Evolutionary conservation across 2,329 filamentous ascomycete genomes (phyloP), one percentile per base, ranked within the genome.

Genomic region (Pseudocercospora fuligena): DNA sequence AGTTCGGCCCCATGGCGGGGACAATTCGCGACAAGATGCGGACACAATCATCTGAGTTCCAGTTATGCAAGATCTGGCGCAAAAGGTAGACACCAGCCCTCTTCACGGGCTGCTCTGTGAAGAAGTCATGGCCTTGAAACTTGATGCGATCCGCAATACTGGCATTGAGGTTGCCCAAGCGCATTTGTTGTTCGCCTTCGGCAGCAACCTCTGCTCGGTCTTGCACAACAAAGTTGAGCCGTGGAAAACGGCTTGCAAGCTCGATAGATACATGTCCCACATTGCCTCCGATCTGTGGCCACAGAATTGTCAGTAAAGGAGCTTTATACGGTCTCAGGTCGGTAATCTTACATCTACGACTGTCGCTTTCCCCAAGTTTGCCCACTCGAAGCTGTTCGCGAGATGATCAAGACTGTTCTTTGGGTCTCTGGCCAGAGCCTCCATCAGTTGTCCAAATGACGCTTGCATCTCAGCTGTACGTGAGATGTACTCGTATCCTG

Each of bases 81-180:
- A 72, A 46, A 25, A 71, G 61, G 53, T 72, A 72, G n/a, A 78
- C 66, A 54, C 75, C 74, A 7, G 77, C 76, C 43, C 68, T 69
- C 14, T 67, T 61, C 9, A 73, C 60, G 2, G 71, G 70, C 33
- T 76, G 64, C 9, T 67, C 60, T 1, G 63, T 69, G 68, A 74
- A 76, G 64, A 75, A 75, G 25, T 76, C 72, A 25, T 76, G 65
- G 1, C 36, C 51, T 16, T 63, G 47, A 25, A 66, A 69, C 16
- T 9, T 54, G 58, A 68, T 49, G 3, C 62, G 57, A 25, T 9
- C 11, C 8, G 23, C 36, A 21, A 64, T 58, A 21, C 11, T 21
- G 23, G 7, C 43, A 31, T 47, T 2, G 31, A 33, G 31, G 12
- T 12, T 33, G 31, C 31, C 31, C 11, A 11, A 33, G 31, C 31